Base-by-base conservation (phyloP, 2,329 filamentous ascomycete genomes). In the Ilyonectria destructans region DNA sequence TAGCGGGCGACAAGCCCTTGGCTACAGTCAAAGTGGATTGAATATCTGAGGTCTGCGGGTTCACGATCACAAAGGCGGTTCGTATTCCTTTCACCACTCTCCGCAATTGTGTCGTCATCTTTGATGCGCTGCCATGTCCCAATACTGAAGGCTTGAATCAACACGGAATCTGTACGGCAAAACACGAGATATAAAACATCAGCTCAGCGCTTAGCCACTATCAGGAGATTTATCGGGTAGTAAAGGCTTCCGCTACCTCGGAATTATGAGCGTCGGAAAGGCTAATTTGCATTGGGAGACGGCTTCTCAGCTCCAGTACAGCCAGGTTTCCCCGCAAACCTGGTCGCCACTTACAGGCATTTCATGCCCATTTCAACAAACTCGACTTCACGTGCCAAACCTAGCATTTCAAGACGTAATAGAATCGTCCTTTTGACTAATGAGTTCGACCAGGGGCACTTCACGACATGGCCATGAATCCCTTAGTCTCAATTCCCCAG, bases 281-380 rank as follows among this genome's bases (percentile, higher is more conserved):
- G 19, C 21, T 17, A 37, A 58, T 40, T 49, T 40, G 26, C 29
- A 29, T 35, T 72, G 46, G 49, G 63, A 57, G 31, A 64, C 37
- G 56, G 13, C 62, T 57, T 31, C 52, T 65, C 54, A 68, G 67
- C 69, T 72, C 69, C 71, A 72, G 59, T 67, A 37, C 64, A 71
- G 59, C 74, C 72, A 76, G 74, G 71, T 71, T 75, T 76, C 74
- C 74, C 74, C 74, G 72, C 74, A 76, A 75, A 75, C 56, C 69
- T 60, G 54, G 52, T 40, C 52, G n/a, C 49, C 40, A 57, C 60
- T 58, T 62, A 68, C 65, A 46, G 60, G 54, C 57, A 68, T 48
- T 43, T 62, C 64, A 62, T 56, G 62, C 51, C 64, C 35, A 65
- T 64, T 65, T 60, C 51, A 61, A 49, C 68, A 67, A 57, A 55